Evolutionary conservation across 768 basidiomycete genomes (phyloP).

Genomic region (Tylopilus intermedius): DNA sequence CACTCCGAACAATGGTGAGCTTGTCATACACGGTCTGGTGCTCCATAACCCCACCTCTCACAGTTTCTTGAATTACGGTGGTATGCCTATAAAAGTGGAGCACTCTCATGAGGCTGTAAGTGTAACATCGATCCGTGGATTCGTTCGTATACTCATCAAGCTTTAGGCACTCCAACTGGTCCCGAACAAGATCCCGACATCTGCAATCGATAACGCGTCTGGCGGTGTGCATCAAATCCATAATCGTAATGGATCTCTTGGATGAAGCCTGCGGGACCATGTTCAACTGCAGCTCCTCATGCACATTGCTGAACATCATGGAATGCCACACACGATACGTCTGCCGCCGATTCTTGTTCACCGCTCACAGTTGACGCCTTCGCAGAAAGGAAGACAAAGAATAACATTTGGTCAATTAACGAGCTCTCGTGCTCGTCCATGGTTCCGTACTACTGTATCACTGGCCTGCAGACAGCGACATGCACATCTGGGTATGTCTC

Average conservation of each 20-base stretch:
- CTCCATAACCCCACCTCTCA: neutral
- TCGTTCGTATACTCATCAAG: neutral
- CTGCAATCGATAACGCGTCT: conserved; percentile 55
- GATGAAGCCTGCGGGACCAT: conserved; percentile 45
- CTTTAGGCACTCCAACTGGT: conserved; percentile 82
- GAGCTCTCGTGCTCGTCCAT: conserved; percentile 62
- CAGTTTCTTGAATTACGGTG: conserved; percentile 95
- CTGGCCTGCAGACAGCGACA: conserved; percentile 73
- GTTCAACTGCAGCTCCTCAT: conserved; percentile 52
- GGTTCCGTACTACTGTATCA: conserved; percentile 68
- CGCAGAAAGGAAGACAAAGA: conserved; percentile 61
- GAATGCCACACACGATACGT: conserved; percentile 33
- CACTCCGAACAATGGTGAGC: conserved; percentile 92
- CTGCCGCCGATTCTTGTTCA: conserved; percentile 20
- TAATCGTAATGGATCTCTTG: conserved; percentile 45
- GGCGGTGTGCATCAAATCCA: conserved; percentile 32
- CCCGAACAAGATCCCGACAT: conserved; percentile 74
- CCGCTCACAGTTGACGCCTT: conserved; percentile 9
- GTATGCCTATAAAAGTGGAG: conserved; percentile 69
- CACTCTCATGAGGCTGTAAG: conserved; percentile 44
- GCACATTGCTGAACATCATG: conserved; percentile 49
- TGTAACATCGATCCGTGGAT: conserved; percentile 1
- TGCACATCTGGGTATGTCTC: conserved; percentile 69
- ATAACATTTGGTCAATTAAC: conserved; percentile 70
- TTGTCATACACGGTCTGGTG: neutral